Evolutionary conservation across 805 yeast species (phyloP), one percentile per base, ranked within the genome.

Genomic region (Kregervanrija fluxuum): DNA sequence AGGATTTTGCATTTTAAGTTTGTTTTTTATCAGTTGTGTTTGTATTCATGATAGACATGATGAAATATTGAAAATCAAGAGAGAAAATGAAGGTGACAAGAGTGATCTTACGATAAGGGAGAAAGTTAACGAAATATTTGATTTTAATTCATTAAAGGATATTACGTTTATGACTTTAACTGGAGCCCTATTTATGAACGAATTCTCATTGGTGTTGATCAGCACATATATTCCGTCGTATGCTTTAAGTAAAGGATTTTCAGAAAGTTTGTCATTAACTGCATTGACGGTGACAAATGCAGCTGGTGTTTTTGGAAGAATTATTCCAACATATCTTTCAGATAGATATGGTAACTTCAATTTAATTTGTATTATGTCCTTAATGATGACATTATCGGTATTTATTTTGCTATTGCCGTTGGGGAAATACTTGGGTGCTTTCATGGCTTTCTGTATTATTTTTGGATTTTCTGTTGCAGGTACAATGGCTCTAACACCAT

Each of bases 381-480:
- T 46, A 2, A 65, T 75, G n/a, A 63, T 57, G 55, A 48, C 72
- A 1, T 11, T 80, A 0, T 59, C 76, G 14, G 68, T 77, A 3
- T 64, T 82, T 40, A 67, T 69, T 8, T 14, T 64, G 13, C 82
- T 89, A 89, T 61, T 81, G 15, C 89, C 90, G 1, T 74, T 80
- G 44, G 88, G 86, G 0, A 46, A 56, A 8, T 51, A 59, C 41
- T 44, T 66, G 30, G 62, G 61, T 2, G 72, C 68, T 0, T 60
- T 81, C 42, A 74, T 77, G 50, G 68, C 69, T 0, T 83, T 80
- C 57, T 65, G 80, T 8, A 73, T 68, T 0, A 41, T 74, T 3
- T 76, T 73, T 54, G 89, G 89, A 0, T 75, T 80, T 52, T 70
- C 74, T 45, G 68, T 76, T 30, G 80, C 87, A 3, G 74, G 84